Base-by-base conservation (phyloP, 139 green algal species). In the Coccomyxa sp. region DNA sequence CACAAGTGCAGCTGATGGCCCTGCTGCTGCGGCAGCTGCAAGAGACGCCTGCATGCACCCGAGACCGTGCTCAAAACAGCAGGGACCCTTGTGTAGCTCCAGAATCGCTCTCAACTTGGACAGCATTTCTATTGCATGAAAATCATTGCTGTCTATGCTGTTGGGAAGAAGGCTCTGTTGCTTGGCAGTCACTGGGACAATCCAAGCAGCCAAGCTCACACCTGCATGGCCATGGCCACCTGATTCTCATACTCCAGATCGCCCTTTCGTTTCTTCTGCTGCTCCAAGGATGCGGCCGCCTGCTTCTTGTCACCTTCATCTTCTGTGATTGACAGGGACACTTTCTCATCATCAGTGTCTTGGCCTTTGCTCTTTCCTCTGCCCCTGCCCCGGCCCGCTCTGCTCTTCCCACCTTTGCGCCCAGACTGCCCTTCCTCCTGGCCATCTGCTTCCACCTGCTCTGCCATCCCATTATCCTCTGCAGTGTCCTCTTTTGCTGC, bases 211-310 rank as follows among this genome's bases (percentile, higher is more conserved):
- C 18, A 71, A 28, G 63, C 63, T 71, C 93, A 95, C 25, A 92
- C 92, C 11, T 87, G 82, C 78, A 98, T 80, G 0, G 95, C 95
- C 83, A 96, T 91, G 27, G 88, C 89, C 45, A 98, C 83, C 88
- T 98, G 85, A 51, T 87, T 88, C 82, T 98, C 95, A 81, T 95
- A 93, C 79, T 98, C 95, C n/a, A 94, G 85, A 38, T 98, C 95
- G 0, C 94, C 93, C 28, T 83, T 86, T 21, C 88, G 87, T 58
- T 68, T 81, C 32, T 30, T 58, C 13, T 51, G 57, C 13, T 32
- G 67, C 76, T 77, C 23, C 77, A 38, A 31, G 7, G 25, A 71
- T 27, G 16, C 45, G 60, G 74, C 63, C 63, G 63, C 63, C 27
- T 78, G 27, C n/a, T 51, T 78, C 30, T 3, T 51, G 7, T 78